Conservation (phyloP, 306 rosid species). For the Nissolia schottii region DNA sequence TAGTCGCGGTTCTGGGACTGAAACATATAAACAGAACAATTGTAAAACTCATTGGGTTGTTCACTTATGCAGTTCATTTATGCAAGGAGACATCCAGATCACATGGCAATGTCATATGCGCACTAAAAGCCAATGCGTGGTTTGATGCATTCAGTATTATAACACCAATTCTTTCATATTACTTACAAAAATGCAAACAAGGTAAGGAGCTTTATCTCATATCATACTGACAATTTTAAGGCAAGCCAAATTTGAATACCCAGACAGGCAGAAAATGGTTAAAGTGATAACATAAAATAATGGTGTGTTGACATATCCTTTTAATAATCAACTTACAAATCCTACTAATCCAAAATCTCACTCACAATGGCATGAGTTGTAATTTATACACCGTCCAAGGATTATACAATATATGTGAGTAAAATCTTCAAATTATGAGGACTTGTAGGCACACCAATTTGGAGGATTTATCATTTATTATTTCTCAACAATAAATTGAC, state of each 20-base stretch:
- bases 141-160: not conserved
- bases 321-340: too few relatives aligned
- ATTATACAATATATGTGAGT: too few relatives aligned
- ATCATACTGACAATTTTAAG: not conserved
- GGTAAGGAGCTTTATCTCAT: not conserved
- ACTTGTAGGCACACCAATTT: too few relatives aligned
- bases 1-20: conserved; percentile 74
- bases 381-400: too few relatives aligned
- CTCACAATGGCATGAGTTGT: too few relatives aligned
- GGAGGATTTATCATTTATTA: too few relatives aligned
- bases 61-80: not conserved
- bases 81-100: not conserved
- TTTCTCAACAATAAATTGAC: conserved; percentile 19
- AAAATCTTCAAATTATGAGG: too few relatives aligned
- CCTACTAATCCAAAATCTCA: too few relatives aligned
- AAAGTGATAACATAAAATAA: not conserved
- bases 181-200: not conserved
- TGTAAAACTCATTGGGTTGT: too few relatives aligned
- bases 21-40: conserved; percentile 10
- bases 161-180: not conserved
- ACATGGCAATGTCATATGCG: not conserved
- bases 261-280: not conserved
- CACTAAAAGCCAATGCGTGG: not conserved
- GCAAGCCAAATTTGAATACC: conserved; percentile 9
- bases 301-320: too few relatives aligned